A percentile compares a stretch with the other conserved stretches of the same genome.
Conservation (phyloP, 148 eudicot species). For the Camellia lanceoleosa region DNA sequence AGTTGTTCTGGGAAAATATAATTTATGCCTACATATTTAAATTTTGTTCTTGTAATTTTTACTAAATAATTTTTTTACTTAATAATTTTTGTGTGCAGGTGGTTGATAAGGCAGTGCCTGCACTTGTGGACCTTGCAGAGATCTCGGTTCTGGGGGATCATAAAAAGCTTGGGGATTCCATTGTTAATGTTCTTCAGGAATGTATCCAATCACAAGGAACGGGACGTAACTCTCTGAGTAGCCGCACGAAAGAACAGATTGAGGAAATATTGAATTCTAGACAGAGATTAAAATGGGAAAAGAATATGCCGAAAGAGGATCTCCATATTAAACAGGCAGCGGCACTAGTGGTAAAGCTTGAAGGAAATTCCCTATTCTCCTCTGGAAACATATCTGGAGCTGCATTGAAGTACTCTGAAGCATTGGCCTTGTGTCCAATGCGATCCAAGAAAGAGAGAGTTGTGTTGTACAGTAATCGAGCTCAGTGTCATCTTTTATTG, state of each 20-base stretch:
- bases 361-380: conserved; percentile 94
- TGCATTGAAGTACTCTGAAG: conserved; percentile 88
- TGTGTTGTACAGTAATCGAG: conserved; percentile 85
- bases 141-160: conserved; percentile 73
- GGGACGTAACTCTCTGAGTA: conserved; percentile 54
- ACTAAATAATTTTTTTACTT: background rate
- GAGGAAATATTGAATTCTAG: conserved; percentile 70
- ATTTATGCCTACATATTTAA: too few relatives aligned
- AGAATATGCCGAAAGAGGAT: conserved; percentile 91
- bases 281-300: conserved; percentile 76
- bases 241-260: conserved; percentile 54
- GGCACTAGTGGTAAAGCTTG: conserved; percentile 87
- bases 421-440: conserved; percentile 81
- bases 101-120: conserved; percentile 79
- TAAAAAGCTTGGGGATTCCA: conserved; percentile 92
- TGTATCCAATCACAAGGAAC: conserved; percentile 69
- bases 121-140: conserved; percentile 81
- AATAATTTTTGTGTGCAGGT: conserved; percentile 44
- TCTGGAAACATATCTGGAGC: conserved; percentile 90
- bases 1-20: too few relatives aligned
- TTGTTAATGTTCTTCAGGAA: conserved; percentile 72
- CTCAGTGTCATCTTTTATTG: conserved; percentile 87
- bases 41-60: too few relatives aligned
- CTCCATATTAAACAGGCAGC: conserved; percentile 96
- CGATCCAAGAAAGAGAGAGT: conserved; percentile 90